These are phyloP conservation scores for Garcia nutans DNA, from an alignment of 345 rosid genomes.

Conservation along the genomic window DNA sequence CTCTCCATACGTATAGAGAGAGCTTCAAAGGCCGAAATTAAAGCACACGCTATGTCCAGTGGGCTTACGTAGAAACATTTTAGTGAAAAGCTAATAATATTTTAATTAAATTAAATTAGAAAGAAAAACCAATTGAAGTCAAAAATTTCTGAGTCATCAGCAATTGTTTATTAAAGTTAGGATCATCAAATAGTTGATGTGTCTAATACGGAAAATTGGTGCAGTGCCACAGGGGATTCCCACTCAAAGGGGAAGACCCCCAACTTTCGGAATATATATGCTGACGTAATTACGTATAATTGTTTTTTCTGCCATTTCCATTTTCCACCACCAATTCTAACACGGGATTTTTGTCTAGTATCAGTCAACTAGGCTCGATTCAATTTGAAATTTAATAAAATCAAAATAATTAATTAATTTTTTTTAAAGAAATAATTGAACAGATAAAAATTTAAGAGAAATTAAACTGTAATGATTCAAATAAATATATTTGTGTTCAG, in stretches of 20 bases:
- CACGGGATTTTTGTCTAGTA: too few species aligned
- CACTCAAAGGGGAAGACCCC: slow-evolving; percentile 1
- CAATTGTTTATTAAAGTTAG: not conserved
- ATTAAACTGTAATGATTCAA: too few species aligned
- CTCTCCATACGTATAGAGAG: not conserved
- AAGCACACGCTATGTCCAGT: not conserved
- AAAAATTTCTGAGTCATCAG: not conserved
- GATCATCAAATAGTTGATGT: not conserved
- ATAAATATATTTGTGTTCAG: too few species aligned
- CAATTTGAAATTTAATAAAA: too few species aligned
- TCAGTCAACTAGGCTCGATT: too few species aligned
- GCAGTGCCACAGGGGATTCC: slow-evolving; percentile 28
- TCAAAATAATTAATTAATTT: too few species aligned
- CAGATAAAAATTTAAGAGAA: too few species aligned
- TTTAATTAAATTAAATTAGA: not conserved
- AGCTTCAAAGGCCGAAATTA: not conserved
- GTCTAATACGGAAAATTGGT: not conserved
- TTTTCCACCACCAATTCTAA: too few species aligned
- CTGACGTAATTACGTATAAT: too few species aligned
- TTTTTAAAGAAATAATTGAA: too few species aligned
- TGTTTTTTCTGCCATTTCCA: too few species aligned
- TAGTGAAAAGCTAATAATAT: not conserved
- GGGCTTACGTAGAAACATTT: slow-evolving; percentile 21
- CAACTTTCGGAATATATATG: not conserved
- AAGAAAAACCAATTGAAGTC: not conserved